A percentile compares a stretch with the other conserved stretches of the same genome.
phyloP scores from a whole-genome alignment of 2,329 filamentous ascomycete genomes.

The Drechslera avenae region DNA sequence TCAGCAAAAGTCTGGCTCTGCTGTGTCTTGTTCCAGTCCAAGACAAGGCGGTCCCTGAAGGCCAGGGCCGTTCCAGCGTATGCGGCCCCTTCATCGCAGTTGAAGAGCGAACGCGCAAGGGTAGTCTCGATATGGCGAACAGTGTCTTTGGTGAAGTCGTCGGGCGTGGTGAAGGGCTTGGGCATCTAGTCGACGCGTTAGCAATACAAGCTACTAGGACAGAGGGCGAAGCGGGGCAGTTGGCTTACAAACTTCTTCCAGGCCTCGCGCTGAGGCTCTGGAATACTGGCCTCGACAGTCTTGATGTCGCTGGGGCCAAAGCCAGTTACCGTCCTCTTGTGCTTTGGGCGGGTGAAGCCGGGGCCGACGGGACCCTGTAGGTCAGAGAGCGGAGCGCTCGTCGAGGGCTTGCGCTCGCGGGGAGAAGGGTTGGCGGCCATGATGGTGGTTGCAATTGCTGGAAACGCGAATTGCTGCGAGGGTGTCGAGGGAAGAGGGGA shows the following conservation, averaged over 20 bases:
- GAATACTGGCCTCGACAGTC: slow-evolving; percentile 86
- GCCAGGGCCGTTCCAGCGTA: slow-evolving; percentile 91
- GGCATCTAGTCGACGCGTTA: slow-evolving; percentile 56
- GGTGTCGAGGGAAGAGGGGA: slow-evolving; percentile 30
- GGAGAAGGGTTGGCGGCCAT: slow-evolving; percentile 47
- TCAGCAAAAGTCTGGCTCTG: slow-evolving; percentile 91
- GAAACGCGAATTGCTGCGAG: slow-evolving; percentile 30
- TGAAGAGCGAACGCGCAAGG: slow-evolving; percentile 93
- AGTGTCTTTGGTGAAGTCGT: slow-evolving; percentile 82
- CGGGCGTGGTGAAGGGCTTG: slow-evolving; percentile 74
- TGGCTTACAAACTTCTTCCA: slow-evolving; percentile 65
- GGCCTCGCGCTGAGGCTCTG: slow-evolving; percentile 83
- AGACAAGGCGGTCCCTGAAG: slow-evolving; percentile 88
- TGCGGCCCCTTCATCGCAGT: slow-evolving; percentile 92
- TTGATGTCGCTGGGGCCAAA: slow-evolving; percentile 93
- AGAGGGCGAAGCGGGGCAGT: slow-evolving; percentile 7
- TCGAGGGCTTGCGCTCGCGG: slow-evolving; percentile 81
- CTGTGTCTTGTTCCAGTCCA: slow-evolving; percentile 98
- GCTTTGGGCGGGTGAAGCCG: slow-evolving; percentile 88
- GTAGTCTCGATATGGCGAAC: slow-evolving; percentile 97
- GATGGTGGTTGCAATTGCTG: slow-evolving; percentile 36
- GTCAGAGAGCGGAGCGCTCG: slow-evolving; percentile 81
- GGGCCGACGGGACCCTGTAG: slow-evolving; percentile 86
- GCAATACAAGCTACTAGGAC: slow-evolving; percentile 9
- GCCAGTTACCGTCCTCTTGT: slow-evolving; percentile 95